Evolutionary conservation across 192 early-diverging fungal species (phyloP), one percentile per base, ranked within the genome.

Genomic region (Geranomyces variabilis): DNA sequence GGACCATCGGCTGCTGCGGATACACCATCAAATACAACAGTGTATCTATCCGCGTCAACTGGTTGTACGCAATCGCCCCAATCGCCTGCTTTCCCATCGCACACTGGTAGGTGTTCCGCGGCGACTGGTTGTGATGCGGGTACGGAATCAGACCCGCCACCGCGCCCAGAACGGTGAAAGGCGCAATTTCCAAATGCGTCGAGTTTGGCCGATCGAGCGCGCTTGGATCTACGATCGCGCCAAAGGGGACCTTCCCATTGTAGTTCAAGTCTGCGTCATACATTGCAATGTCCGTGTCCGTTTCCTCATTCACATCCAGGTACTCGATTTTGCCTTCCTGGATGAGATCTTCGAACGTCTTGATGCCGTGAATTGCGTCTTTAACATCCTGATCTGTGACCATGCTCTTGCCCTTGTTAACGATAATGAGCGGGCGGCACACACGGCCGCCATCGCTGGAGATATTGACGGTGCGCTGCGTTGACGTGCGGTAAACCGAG

Each of bases 61-160:
- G 94, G 74, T 99, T 99, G 74, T 94, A 96, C 10, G 89, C 94
- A 62, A 97, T 96, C 19, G 93, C 92, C 19, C 96, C 96, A 60
- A 99, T 99, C 41, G 97, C 95, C 83, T 99, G 97, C 77, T 99
- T 99, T 70, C 94, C 94, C 97, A 99, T 99, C 77, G 95, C 95
- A 66, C 91, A 97, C 33, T 70, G 96, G 79, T 97, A 98, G 7
- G 95, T 97, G 84, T 97, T 97, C 81, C 96, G 91, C 33, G 96
- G 95, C 63, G 93, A 94, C 82, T 99, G 96, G 80, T 99, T 99
- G 83, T 99, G 96, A 80, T 99, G 94, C 45, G 95, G 95, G 77
- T 94, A 99, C 43, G 96, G 96, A 88, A 99, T 97, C 48, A 99
- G 79, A 7, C 95, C 95, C n/a, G 96, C 96, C 17, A 97, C 95